Base-by-base conservation (phyloP, 2,329 filamentous ascomycete genomes). In the Venturia asperata region DNA sequence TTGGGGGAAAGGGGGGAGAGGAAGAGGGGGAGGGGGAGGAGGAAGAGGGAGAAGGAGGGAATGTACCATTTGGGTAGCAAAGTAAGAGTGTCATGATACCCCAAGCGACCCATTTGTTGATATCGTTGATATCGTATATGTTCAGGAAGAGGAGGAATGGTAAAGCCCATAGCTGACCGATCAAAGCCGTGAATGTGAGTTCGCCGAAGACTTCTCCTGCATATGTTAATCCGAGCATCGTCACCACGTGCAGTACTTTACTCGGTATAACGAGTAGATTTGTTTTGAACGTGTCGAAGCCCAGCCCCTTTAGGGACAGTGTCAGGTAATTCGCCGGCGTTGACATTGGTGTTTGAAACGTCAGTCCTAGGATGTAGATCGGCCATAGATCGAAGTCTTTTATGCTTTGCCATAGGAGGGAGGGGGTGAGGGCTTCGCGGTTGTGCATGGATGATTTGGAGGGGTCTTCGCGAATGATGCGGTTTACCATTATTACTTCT, bases 91-190 rank as follows among this genome's bases (percentile, higher is more conserved):
- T 77, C 45, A 78, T 79, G 62, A 82, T 69, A 3, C 75, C 68
- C 67, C 74, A 82, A 1, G 79, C 71, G 1, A 74, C 67, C 80
- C 79, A 82, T 64, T 74, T 74, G 67, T 74, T 78, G 6, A 74
- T 73, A 1, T 69, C 67, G 1, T 70, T 71, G 1, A 76, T 75
- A 66, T 81, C 73, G 13, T 75, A 42, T 1, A 69, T 60, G 19
- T 62, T 60, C 5, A 72, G 64, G 37, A 63, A 69, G n/a, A 69
- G 62, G 9, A 71, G 65, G 45, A 72, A 70, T 5, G 70, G 70
- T 1, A 70, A 27, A 4, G 60, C 67, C 70, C 70, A 71, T 7
- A 72, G 61, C 47, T 70, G 66, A 0, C 64, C 66, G n/a, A 66
- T 61, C 19, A 70, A 45, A 19, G 69, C 62, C 34, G 66, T 65